Base-by-base conservation (phyloP, 805 yeast genomes). In the Saccharomyces cerevisiae region DNA sequence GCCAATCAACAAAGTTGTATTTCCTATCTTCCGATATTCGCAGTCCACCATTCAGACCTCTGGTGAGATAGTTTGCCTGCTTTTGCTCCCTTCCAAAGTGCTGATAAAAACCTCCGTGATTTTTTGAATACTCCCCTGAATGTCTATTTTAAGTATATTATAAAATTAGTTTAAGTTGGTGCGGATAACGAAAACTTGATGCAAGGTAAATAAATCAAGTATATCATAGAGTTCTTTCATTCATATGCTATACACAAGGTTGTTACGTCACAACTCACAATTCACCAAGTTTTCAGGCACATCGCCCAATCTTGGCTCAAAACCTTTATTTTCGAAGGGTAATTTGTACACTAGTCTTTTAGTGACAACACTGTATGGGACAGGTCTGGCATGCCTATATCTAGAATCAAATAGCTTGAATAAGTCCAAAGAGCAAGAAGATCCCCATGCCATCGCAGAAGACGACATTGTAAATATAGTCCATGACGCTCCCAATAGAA, bases 401-500 rank as follows among this genome's bases (percentile, higher is more conserved):
- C 22, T 36, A 17, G 43, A 36, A 17, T 36, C 43, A 36, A 6
- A 6, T n/a, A 36, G 43, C 11, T 36, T 36, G 43, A 36, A 36
- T 6, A 36, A 36, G 43, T 36, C 24, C 11, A 36, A 17, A 21
- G 8, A 8, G 43, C 5, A 36, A 11, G 24, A 36, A 17, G 22
- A 17, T 10, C 43, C 43, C 17, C 43, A 0, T 36, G 22, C 22
- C 8, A 36, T 36, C 22, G 10, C 24, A 36, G 9, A 36, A 36
- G 22, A 36, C 6, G 43, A 55, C 48, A 49, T 53, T 27, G 58
- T 50, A 10, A 51, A 54, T 11, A 53, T 55, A 17, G 54, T 61
- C 13, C 57, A 61, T 43, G 59, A 61, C 41, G 48, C 55, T 14
- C 60, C 61, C 6, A 60, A 60, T 47, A 51, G 59, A 46, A 47